Evolutionary conservation across 345 rosid genomes (phyloP).

Genomic region (Populus euphratica): DNA sequence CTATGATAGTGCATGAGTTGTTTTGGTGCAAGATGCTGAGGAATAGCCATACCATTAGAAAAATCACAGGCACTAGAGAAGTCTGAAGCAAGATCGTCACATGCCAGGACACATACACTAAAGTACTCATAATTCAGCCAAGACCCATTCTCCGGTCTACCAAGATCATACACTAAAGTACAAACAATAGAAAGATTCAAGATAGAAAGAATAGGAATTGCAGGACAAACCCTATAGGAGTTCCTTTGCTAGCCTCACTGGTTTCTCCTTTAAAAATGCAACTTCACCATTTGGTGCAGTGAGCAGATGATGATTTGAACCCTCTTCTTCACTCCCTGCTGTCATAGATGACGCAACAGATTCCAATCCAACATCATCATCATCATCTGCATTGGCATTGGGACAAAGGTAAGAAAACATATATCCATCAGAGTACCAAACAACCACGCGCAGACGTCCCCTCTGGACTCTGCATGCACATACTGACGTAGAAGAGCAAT

Average conservation of each 20-base stretch:
- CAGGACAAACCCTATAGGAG: slow-evolving; percentile 23
- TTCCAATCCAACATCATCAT: slow-evolving; percentile 43
- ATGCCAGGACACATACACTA: not conserved
- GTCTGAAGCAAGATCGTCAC: slow-evolving; percentile 1
- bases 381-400: slow-evolving; percentile 20
- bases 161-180: slow-evolving; percentile 4
- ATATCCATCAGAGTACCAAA: not conserved
- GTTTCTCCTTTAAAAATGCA: slow-evolving; percentile 62
- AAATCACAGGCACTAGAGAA: slow-evolving; percentile 7
- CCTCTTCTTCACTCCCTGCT: slow-evolving; percentile 66
- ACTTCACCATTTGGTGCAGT: slow-evolving; percentile 53
- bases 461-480: not conserved
- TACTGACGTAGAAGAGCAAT: not conserved
- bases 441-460: not conserved
- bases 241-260: slow-evolving; percentile 65
- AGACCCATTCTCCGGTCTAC: slow-evolving; percentile 3
- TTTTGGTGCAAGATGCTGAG: slow-evolving; percentile 12
- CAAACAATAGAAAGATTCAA: slow-evolving; percentile 9
- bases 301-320: slow-evolving; percentile 63
- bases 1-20: not conserved
- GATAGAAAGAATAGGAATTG: slow-evolving; percentile 8
- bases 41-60: slow-evolving; percentile 5
- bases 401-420: not conserved
- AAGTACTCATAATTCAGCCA: slow-evolving; percentile 6
- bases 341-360: slow-evolving; percentile 57